Base-by-base conservation (phyloP, 2,329 filamentous ascomycete genomes). In the Aspergillus nomiae region DNA sequence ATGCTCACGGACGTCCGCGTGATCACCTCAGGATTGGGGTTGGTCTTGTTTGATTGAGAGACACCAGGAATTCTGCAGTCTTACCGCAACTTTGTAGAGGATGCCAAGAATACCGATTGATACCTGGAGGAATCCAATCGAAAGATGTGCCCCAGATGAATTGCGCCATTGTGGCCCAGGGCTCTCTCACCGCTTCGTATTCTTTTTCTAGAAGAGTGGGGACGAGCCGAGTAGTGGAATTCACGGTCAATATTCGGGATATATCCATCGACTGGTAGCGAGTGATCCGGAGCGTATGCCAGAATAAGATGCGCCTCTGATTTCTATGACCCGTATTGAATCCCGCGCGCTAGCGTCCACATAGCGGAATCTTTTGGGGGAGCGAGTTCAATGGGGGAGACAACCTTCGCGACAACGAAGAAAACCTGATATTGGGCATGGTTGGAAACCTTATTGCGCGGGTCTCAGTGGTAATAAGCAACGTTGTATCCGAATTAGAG, bases 151-250 rank as follows among this genome's bases (percentile, higher is more conserved):
- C 46, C 26, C 46, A 50, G 46, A 30, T 30, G 30, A 32, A 58
- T 58, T 58, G 43, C 56, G 43, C 56, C 43, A 58, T 57, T 50
- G 46, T 50, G 46, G 24, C n/a, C 46, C 38, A 36, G 32, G 26
- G 38, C 56, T 24, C 46, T 50, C 56, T 58, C 56, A 58, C 56
- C 56, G 56, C 56, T 58, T 58, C 56, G 43, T 58, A 34, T 50
- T 58, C 32, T 48, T 58, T 21, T 30, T 58, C 46, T 26, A 28
- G 19, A 28, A 34, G 26, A 26, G 56, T 58, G 56, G 56, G 46
- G 36, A 45, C 30, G 19, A 46, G 19, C 24, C 28, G 34, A 43
- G 21, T 11, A 58, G 56, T 19, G 46, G 46, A 26, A 50, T 28
- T 19, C 26, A 28, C 24, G 46, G 46, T 30, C 46, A 50, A 50